These are phyloP conservation scores for Russula sp. DNA, from an alignment of 768 basidiomycete species.

Conservation along the genomic window DNA sequence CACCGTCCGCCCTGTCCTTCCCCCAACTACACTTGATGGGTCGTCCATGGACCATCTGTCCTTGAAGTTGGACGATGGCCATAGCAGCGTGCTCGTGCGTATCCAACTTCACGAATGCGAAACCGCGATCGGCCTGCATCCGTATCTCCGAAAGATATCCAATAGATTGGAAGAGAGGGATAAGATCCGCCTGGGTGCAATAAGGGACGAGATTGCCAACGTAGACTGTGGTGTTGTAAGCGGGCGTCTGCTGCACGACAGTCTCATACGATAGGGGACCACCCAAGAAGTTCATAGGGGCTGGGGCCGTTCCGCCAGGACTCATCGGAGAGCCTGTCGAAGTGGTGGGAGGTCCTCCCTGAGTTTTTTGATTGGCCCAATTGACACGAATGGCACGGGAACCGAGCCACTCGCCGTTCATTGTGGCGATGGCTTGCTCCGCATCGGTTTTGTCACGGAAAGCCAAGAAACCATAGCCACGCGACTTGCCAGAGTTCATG, in stretches of 20 bases:
- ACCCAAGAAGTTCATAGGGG: constrained; percentile 88
- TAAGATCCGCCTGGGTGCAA: constrained; percentile 95
- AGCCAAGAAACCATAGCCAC: constrained; percentile 97
- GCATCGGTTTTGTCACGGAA: constrained; percentile 99
- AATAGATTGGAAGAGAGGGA: constrained; percentile 97
- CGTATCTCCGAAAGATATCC: constrained; percentile 98
- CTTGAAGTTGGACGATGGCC: constrained; percentile 96
- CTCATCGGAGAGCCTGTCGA: constrained; percentile 26
- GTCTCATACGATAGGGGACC: constrained; percentile 88
- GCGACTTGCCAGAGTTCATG: constrained; percentile 98
- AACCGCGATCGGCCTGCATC: constrained; percentile 98
- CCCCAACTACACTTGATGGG: constrained; percentile 99
- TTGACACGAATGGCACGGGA: constrained; percentile 98
- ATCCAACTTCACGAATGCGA: constrained; percentile 98
- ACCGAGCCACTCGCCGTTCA: constrained; percentile 99
- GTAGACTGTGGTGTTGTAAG: constrained; percentile 95
- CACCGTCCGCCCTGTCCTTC: constrained; percentile 84
- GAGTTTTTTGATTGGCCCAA: constrained; percentile 99
- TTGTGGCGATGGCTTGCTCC: constrained; percentile 97
- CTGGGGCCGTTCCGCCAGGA: constrained; percentile 62
- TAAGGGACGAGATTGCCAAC: constrained; percentile 98
- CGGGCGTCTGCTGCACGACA: constrained; percentile 90
- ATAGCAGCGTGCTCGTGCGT: constrained; percentile 97
- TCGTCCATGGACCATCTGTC: constrained; percentile 94
- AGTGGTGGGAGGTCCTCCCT: constrained; percentile 47